Base-by-base conservation (phyloP, 1,139 yeast species). In the Lodderomyces metapsilosis region DNA sequence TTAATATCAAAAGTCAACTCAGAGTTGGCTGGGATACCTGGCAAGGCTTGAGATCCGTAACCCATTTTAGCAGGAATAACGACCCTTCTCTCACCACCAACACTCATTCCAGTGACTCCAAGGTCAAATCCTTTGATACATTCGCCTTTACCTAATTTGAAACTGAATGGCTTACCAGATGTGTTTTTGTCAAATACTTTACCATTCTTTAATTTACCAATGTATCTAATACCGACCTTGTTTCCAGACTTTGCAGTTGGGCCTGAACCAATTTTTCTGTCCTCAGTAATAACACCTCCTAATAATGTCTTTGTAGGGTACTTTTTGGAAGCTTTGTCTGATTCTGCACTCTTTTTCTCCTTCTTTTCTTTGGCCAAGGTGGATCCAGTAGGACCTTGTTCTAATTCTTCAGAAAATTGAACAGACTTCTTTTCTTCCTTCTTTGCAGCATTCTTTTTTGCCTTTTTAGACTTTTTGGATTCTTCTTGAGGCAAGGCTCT, bases 21-120 rank as follows among this genome's bases (percentile, higher is more conserved):
- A 47, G 96, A 86, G 82, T 91, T 91, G 57, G 96, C 87, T 59
- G 98, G 98, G 57, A 92, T 88, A 50, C 98, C 98, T 57, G 98
- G 98, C 53, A 92, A 76, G 50, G 87, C 80, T 74, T 88, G 87
- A 60, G 86, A 85, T 51, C 98, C 98, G 70, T 92, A 92, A 44
- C 96, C 98, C 83, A 88, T 87, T 61, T 92, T 80, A 45, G 98
- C 84, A 54, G 99, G 99, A 54, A 94, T 88, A 50, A 88, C 78
- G 52, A 94, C 89, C 75, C 98, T 84, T 78, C 99, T 89, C 78
- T 94, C 98, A 61, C 98, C 98, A 57, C 96, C 96, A 62, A 88
- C 95, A 48, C 95, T 82, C 98, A 94, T 91, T 64, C 98, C 98
- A 44, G 91, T 88, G 57, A 92, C 95, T 76, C 98, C 98, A 58